These are phyloP conservation scores for Chionographis japonica DNA, from an alignment of 106 monocot species.

Conservation along the genomic window DNA sequence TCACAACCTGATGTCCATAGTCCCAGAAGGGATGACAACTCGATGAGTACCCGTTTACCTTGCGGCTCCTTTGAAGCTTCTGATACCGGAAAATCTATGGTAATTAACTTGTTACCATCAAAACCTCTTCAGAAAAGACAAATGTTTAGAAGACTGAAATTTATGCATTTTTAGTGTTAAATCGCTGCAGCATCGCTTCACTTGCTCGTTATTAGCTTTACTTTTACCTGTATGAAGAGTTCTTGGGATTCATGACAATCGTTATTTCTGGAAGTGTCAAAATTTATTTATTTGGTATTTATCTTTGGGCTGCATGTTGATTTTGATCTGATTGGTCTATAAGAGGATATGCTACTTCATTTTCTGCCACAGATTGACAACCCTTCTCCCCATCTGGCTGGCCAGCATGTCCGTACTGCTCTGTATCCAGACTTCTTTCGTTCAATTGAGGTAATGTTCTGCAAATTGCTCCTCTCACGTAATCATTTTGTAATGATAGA, in stretches of 20 bases:
- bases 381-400: conserved; percentile 15
- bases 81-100: conserved; percentile 33
- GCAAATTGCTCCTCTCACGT: background rate
- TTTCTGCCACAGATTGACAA: conserved; percentile 25
- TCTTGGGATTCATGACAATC: background rate
- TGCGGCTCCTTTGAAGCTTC: conserved; percentile 18
- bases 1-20: conserved; percentile 40
- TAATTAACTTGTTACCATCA: background rate
- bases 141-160: too few relatives aligned
- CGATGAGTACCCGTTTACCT: conserved; percentile 14
- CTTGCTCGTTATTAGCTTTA: too few relatives aligned
- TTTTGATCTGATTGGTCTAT: background rate
- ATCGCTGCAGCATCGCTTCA: too few relatives aligned
- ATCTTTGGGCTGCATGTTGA: background rate
- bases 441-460: conserved; percentile 30
- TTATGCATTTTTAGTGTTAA: too few relatives aligned
- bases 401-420: conserved; percentile 25
- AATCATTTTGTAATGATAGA: too few relatives aligned
- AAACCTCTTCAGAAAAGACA: too few relatives aligned
- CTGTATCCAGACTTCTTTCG: conserved; percentile 20
- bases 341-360: background rate
- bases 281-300: background rate
- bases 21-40: conserved; percentile 24
- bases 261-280: background rate
- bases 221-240: background rate